Evolutionary conservation across 2,329 filamentous ascomycete species (phyloP), one percentile per base, ranked within the genome.

Genomic region (Coniella lustricola): DNA sequence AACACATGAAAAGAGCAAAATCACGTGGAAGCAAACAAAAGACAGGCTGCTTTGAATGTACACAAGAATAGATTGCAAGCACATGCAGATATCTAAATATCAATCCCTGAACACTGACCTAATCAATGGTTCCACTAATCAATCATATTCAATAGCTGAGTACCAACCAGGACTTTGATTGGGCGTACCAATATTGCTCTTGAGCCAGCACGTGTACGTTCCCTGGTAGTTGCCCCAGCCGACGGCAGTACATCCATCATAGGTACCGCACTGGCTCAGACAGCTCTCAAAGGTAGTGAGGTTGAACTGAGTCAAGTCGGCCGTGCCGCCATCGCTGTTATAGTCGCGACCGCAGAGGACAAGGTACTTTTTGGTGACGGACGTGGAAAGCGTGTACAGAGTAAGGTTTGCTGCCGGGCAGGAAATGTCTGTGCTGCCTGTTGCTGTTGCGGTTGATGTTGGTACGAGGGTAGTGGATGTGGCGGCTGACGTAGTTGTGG

Each of bases 281-380:
- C 67, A 69, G 7, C 59, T 59, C 38, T 59, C 59, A n/a, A 67
- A 53, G 2, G 55, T 59, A 16, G 49, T 54, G 3, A 58, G 55
- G 21, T 53, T 50, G 38, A 54, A 12, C 40, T 57, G 55, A 32
- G 44, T 54, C 22, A 67, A 52, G 38, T 68, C 66, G 7, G 44
- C 44, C 2, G 61, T 58, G 5, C 64, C 65, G 21, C 53, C 49
- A 14, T 44, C 40, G 31, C 52, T 55, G 54, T 61, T 62, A 58
- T 67, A 68, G 54, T 68, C 65, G 22, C 61, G 48, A 16, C 63
- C 60, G 52, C 66, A 69, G 8, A 67, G 51, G 7, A 68, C 50
- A 1, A 63, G 35, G 52, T 60, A 68, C 16, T 52, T 54, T 31
- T 57, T 56, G 22, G 54, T 39, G 20, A 52, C 43, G 1, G 41